Evolutionary conservation across 2,329 filamentous ascomycete genomes (phyloP).

Genomic region (Fusarium sp.): DNA sequence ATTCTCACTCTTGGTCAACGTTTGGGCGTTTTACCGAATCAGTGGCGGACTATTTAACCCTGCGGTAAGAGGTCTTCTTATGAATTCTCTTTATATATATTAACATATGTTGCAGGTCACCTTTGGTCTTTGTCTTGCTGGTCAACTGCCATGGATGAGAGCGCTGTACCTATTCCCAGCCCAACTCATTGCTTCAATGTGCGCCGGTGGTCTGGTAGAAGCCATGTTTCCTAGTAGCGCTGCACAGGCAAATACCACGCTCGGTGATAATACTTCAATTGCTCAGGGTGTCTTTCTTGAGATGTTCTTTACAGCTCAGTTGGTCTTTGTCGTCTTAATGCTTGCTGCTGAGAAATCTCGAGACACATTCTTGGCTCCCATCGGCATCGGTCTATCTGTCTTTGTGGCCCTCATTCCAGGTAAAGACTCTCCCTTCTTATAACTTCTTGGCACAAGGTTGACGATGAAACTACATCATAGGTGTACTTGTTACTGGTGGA

Average conservation of each 20-base stretch:
- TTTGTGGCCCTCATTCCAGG: conserved; percentile 65
- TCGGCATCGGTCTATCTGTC: conserved; percentile 75
- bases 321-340: conserved; percentile 74
- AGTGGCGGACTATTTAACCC: conserved; percentile 61
- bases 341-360: conserved; percentile 77
- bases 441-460: conserved; percentile 48
- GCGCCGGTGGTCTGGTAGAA: conserved; percentile 66
- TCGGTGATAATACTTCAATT: conserved; percentile 62
- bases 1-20: conserved; percentile 60
- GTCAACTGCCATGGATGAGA: conserved; percentile 37
- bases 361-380: conserved; percentile 74
- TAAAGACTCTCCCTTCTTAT: not conserved
- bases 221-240: conserved; percentile 66
- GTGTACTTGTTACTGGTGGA: conserved; percentile 53
- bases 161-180: conserved; percentile 60
- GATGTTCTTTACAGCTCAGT: conserved; percentile 70
- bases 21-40: conserved; percentile 66
- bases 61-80: conserved; percentile 14
- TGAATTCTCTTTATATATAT: not conserved
- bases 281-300: conserved; percentile 72
- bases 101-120: conserved; percentile 25
- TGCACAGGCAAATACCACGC: conserved; percentile 61
- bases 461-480: not conserved
- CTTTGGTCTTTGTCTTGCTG: conserved; percentile 35
- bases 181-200: conserved; percentile 68